Evolutionary conservation across 2,329 filamentous ascomycete genomes (phyloP).

Genomic region (Blumeriella jaapii): DNA sequence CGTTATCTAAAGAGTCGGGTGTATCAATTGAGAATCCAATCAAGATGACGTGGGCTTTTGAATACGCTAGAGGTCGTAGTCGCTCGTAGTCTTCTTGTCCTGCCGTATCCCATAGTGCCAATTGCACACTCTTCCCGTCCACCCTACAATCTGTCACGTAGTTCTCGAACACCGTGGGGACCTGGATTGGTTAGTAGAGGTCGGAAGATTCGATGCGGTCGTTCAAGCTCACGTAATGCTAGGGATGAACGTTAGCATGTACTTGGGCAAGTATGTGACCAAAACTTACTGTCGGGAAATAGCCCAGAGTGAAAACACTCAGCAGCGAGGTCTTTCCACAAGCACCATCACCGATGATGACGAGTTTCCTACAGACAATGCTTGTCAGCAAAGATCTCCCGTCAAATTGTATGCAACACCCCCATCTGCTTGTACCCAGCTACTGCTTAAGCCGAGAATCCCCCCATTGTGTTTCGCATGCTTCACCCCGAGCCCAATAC

Average conservation of each 20-base stretch:
- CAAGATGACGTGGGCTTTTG: slow-evolving; percentile 92
- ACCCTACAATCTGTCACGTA: slow-evolving; percentile 98
- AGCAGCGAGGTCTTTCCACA: slow-evolving; percentile 97
- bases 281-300: slow-evolving; percentile 83
- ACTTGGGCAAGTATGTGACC: neutral
- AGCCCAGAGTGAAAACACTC: slow-evolving; percentile 94
- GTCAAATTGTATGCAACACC: neutral
- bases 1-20: slow-evolving; percentile 92
- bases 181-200: slow-evolving; percentile 45
- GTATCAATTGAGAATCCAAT: slow-evolving; percentile 94
- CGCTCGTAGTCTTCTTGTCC: slow-evolving; percentile 98
- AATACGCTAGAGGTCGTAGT: slow-evolving; percentile 86
- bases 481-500: neutral
- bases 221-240: slow-evolving; percentile 37
- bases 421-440: neutral
- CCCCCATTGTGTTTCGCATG: neutral
- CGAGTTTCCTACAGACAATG: slow-evolving; percentile 60
- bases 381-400: slow-evolving; percentile 1
- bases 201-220: neutral
- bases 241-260: slow-evolving; percentile 14
- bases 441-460: slow-evolving; percentile 1
- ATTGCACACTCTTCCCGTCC: slow-evolving; percentile 95
- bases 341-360: slow-evolving; percentile 94
- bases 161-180: slow-evolving; percentile 97
- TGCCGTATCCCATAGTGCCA: slow-evolving; percentile 98